Evolutionary conservation across 106 monocot genomes (phyloP).

Genomic region (Acorus calamus): DNA sequence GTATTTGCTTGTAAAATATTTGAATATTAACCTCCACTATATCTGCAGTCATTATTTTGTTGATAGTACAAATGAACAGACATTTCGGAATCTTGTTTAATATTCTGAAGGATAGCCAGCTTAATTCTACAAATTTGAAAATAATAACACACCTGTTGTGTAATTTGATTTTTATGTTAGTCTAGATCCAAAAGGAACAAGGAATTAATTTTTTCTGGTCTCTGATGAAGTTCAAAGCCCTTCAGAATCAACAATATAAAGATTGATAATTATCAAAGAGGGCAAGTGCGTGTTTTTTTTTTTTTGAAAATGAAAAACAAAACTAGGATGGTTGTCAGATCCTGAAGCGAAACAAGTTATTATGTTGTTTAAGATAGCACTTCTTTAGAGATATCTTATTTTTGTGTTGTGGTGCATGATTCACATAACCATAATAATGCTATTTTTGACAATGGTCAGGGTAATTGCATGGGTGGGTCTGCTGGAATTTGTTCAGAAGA

Average conservation of each 20-base stretch:
- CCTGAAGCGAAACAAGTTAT: slow-evolving; percentile 16
- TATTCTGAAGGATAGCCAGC: no score
- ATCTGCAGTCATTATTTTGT: no score
- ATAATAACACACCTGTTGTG: no score
- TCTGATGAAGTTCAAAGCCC: no score
- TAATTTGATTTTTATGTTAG: no score
- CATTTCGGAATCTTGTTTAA: no score
- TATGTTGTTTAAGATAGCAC: neutral
- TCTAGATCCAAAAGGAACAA: no score
- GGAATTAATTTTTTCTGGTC: no score
- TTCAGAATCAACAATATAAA: neutral
- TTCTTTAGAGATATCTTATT: neutral
- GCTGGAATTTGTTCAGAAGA: slow-evolving; percentile 1
- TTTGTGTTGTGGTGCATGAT: neutral
- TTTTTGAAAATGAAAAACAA: neutral
- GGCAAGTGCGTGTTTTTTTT: neutral
- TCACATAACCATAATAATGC: slow-evolving; percentile 13
- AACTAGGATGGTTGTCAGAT: neutral
- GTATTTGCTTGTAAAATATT: no score
- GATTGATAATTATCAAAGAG: slow-evolving; percentile 3
- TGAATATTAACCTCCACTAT: no score
- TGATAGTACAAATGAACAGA: no score
- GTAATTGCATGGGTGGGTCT: neutral
- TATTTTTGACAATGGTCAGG: neutral
- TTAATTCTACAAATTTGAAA: no score